phyloP scores from a whole-genome alignment of 768 basidiomycete genomes.

The Macrolepiota albuminosa region DNA sequence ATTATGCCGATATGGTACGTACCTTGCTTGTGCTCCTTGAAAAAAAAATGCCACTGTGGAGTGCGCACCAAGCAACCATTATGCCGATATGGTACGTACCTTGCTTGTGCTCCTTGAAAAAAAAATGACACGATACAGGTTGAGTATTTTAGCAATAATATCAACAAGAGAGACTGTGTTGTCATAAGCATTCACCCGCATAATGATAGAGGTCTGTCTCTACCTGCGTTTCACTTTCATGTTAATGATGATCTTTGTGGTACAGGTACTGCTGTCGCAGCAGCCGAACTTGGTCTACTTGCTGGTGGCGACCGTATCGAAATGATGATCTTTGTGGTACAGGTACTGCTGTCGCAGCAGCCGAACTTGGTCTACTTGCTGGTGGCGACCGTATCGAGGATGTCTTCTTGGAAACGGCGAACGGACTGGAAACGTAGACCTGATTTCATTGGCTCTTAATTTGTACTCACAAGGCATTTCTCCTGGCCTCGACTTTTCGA shows the following conservation, averaged over 20 bases:
- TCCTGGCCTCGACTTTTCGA: constrained; percentile 73
- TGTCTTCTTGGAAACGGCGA: constrained; percentile 85
- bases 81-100: constrained; percentile 64
- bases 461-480: constrained; percentile 77
- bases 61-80: constrained; percentile 79
- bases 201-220: constrained; percentile 65
- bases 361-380: constrained; percentile 73
- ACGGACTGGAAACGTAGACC: constrained; percentile 82
- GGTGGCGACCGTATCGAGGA: constrained; percentile 79
- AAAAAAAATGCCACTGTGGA: constrained; percentile 65
- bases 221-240: not conserved
- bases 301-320: constrained; percentile 82
- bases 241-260: not conserved
- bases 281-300: constrained; percentile 72
- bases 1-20: constrained; percentile 75
- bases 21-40: not conserved
- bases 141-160: constrained; percentile 71
- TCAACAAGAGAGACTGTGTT: constrained; percentile 67
- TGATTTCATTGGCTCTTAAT: constrained; percentile 80
- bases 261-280: constrained; percentile 69
- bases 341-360: constrained; percentile 76
- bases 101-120: not conserved
- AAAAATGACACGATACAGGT: constrained; percentile 37
- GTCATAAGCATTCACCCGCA: constrained; percentile 76
- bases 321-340: not conserved